phyloP scores from a whole-genome alignment of 2,329 filamentous ascomycete species.

The Penicillium corylophilum region DNA sequence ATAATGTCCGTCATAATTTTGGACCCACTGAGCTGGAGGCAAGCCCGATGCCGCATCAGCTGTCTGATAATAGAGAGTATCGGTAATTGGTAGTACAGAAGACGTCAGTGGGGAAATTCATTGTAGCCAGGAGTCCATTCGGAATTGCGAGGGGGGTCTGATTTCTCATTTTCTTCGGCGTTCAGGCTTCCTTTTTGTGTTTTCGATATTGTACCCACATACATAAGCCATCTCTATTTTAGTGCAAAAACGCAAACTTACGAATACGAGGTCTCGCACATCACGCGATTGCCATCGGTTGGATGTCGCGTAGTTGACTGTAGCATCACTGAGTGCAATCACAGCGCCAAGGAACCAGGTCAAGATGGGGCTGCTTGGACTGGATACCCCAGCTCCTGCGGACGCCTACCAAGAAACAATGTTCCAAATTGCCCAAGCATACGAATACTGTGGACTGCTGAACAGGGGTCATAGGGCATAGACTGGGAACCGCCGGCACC shows the following conservation, averaged over 20 bases:
- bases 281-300: neutral
- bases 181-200: neutral
- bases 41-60: slow-evolving; percentile 3
- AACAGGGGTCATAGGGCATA: too few relatives aligned
- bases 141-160: neutral
- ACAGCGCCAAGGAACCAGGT: slow-evolving; percentile 7
- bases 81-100: neutral
- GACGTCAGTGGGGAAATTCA: neutral
- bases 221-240: neutral
- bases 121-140: neutral
- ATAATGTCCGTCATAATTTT: neutral
- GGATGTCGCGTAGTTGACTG: neutral
- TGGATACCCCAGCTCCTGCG: neutral
- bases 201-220: neutral
- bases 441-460: too few relatives aligned
- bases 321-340: neutral
- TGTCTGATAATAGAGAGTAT: slow-evolving; percentile 1
- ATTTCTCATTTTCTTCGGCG: neutral
- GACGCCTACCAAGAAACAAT: too few relatives aligned
- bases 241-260: neutral
- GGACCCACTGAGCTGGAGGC: slow-evolving; percentile 22
- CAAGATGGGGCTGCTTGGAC: slow-evolving; percentile 12
- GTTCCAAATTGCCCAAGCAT: too few relatives aligned
- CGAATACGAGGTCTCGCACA: neutral
- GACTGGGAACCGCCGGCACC: too few relatives aligned